Evolutionary conservation across 176 grass and related monocot genomes (phyloP), one percentile per base, ranked within the genome.

Genomic region (Eleusine coracana): DNA sequence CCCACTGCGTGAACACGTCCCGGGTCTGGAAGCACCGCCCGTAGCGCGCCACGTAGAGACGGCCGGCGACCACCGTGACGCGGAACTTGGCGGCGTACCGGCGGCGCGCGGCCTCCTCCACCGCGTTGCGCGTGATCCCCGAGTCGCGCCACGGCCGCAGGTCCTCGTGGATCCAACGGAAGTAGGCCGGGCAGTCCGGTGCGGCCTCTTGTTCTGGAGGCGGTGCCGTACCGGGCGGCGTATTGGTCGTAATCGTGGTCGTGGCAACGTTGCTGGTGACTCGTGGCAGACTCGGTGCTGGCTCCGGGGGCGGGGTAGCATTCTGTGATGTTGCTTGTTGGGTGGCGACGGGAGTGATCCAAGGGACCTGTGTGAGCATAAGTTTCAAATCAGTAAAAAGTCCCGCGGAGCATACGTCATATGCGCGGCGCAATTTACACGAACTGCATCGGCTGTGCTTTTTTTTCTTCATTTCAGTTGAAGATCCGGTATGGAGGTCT

Each of bases 81-180:
- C 88, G 88, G 85, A 93, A 88, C 56, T 83, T 88, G 40, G 88
- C 28, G 10, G 60, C 79, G 68, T 69, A 68, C 27, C n/a, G n/a
- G n/a, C 75, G 34, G 69, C 27, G 85, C 31, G 83, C 91, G 42
- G 25, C 58, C 7, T 70, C 52, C 11, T 88, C 85, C 28, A 88
- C 50, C 56, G 70, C 68, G 37, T 21, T 69, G 63, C 76, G 78
- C 62, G 88, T 90, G 36, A 90, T 73, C 38, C 92, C 86, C 20
- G 82, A 37, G 70, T 1, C 67, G 44, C 74, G 76, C 92, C 92
- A 94, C 23, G 88, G 86, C 14, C 60, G 88, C n/a, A 94, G 80
- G 82, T 94, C 92, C 40, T 94, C 88, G 40, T 90, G 82, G 83
- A 94, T 94, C 88, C 86, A 94, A 31, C 80, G 88, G 88, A 94